A percentile compares a stretch with the other conserved stretches of the same genome.
Conservation (phyloP, 345 rosid genomes). For the Camelina sativa region DNA sequence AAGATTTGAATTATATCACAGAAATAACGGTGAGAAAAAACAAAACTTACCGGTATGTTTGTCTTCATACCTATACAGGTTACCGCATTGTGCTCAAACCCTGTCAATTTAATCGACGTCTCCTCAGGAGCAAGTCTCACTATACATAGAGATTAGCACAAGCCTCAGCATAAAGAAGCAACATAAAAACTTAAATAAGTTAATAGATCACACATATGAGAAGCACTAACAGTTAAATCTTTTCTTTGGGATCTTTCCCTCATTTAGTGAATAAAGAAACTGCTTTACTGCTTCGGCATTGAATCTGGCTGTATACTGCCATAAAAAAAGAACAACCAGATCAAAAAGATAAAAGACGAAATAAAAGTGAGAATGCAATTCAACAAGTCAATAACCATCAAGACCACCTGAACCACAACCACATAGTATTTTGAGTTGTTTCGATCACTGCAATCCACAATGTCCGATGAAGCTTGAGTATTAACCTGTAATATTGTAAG, state of each 20-base stretch:
- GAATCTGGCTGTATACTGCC: slow-evolving; percentile 79
- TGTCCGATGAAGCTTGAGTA: slow-evolving; percentile 70
- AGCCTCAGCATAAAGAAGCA: slow-evolving; percentile 11
- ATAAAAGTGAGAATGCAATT: slow-evolving; percentile 11
- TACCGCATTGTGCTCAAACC: slow-evolving; percentile 86
- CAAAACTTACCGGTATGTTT: slow-evolving; percentile 66
- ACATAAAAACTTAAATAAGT: neutral
- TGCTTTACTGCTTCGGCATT: slow-evolving; percentile 80
- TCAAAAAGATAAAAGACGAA: neutral
- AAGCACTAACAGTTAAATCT: slow-evolving; percentile 78
- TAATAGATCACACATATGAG: slow-evolving; percentile 8
- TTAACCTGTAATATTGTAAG: slow-evolving; percentile 57
- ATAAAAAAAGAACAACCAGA: slow-evolving; percentile 27
- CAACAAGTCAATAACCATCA: neutral
- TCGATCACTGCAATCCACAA: slow-evolving; percentile 72
- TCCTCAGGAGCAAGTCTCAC: slow-evolving; percentile 98
- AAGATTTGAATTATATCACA: neutral
- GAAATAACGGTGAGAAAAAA: slow-evolving; percentile 14
- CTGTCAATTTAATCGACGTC: slow-evolving; percentile 65
- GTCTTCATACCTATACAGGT: slow-evolving; percentile 87
- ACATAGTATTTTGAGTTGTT: slow-evolving; percentile 83
- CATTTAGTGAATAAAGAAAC: slow-evolving; percentile 64
- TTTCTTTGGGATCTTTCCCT: slow-evolving; percentile 79
- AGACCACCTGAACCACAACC: slow-evolving; percentile 81
- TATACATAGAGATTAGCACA: slow-evolving; percentile 44